phyloP scores from a whole-genome alignment of 148 eudicot genomes.

The Silene uniflora region DNA sequence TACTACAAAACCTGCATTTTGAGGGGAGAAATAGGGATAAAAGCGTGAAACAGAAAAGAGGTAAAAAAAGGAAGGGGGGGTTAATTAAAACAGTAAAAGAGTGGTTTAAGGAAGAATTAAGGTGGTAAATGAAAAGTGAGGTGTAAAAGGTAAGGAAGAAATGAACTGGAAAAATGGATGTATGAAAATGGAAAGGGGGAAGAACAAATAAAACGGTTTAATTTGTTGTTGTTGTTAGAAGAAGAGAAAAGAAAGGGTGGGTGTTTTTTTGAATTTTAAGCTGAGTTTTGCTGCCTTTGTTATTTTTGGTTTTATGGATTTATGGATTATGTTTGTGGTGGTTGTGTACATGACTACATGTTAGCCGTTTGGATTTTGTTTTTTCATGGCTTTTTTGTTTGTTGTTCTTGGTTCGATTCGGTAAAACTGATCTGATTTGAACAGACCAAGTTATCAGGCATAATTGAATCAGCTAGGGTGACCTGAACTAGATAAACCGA shows the following conservation, averaged over 20 bases:
- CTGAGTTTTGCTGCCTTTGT: not conserved
- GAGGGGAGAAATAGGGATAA: no score
- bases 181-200: not conserved
- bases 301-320: no score
- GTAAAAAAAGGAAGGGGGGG: not conserved
- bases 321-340: not conserved
- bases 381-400: not conserved
- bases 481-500: no score
- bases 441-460: no score
- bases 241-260: not conserved
- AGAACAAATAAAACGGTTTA: not conserved
- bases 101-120: not conserved
- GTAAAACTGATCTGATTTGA: no score
- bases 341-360: not conserved
- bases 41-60: not conserved
- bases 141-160: not conserved
- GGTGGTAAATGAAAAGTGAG: not conserved
- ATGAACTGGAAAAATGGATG: not conserved
- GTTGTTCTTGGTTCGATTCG: no score
- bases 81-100: no score
- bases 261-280: not conserved
- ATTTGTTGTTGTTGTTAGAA: not conserved
- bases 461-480: no score
- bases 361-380: slow-evolving; percentile 2
- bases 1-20: not conserved